A percentile compares a stretch with the other conserved stretches of the same genome.
Evolutionary conservation across 2,329 filamentous ascomycete genomes (phyloP).

Genomic region (Paracoccidioides brasiliensis): DNA sequence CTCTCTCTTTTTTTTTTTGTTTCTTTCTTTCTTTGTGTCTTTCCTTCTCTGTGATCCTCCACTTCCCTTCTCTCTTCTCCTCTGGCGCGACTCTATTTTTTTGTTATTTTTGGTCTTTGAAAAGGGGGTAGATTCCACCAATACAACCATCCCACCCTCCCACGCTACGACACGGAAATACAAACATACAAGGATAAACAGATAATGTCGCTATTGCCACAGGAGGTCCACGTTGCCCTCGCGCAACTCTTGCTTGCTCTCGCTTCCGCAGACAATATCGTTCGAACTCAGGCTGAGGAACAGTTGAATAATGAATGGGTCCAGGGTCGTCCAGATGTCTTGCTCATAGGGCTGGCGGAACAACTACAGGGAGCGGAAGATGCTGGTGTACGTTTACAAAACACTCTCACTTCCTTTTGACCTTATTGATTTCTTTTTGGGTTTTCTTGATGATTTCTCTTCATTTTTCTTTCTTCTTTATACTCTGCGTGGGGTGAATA

Average conservation of each 20-base stretch:
- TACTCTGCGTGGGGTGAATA: neutral
- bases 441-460: neutral
- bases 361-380: slow-evolving; percentile 72
- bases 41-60: neutral
- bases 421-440: neutral
- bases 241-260: slow-evolving; percentile 76
- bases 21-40: neutral
- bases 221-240: slow-evolving; percentile 74
- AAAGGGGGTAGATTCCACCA: neutral
- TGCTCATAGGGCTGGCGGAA: slow-evolving; percentile 88
- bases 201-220: slow-evolving; percentile 69
- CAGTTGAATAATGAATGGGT: slow-evolving; percentile 88
- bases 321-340: slow-evolving; percentile 61
- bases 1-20: neutral
- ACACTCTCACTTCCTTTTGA: neutral
- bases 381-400: slow-evolving; percentile 45
- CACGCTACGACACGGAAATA: neutral
- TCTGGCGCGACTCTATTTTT: neutral
- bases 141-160: neutral
- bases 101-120: neutral
- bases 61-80: neutral
- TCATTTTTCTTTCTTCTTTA: neutral
- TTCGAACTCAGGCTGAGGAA: slow-evolving; percentile 77
- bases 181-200: neutral
- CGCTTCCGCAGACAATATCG: slow-evolving; percentile 75